These are phyloP conservation scores for Paraleonurus japonicus DNA, from an alignment of 257 asterid genomes.

Conservation along the genomic window DNA sequence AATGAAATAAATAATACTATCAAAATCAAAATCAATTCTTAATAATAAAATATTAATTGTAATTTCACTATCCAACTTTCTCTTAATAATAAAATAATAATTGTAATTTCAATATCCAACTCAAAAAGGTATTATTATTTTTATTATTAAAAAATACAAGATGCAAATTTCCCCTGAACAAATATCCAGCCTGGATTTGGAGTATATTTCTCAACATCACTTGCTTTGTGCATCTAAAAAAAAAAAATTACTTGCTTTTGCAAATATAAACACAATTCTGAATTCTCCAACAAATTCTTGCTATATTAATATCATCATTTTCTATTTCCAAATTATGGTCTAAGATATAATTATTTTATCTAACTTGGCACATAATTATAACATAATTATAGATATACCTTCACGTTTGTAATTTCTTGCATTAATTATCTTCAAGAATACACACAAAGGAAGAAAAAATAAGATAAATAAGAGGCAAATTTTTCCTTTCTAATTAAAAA, in stretches of 20 bases:
- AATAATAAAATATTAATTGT: too few relatives aligned
- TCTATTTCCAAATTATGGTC: background rate
- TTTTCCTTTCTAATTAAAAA: background rate
- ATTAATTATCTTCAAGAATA: background rate
- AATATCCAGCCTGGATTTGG: background rate
- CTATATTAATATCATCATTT: background rate
- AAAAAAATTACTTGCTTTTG: too few relatives aligned
- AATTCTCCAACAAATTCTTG: background rate
- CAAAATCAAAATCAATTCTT: too few relatives aligned
- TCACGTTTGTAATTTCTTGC: background rate
- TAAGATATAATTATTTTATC: background rate
- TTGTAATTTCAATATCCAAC: too few relatives aligned
- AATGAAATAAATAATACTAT: too few relatives aligned
- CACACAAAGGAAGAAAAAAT: background rate
- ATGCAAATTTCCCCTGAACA: too few relatives aligned
- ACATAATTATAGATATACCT: too few relatives aligned
- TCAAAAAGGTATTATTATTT: too few relatives aligned
- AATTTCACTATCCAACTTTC: too few relatives aligned
- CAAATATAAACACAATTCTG: background rate
- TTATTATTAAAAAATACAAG: too few relatives aligned
- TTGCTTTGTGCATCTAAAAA: too few relatives aligned
- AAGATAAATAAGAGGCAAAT: background rate
- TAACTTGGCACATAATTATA: background rate
- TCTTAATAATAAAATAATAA: too few relatives aligned
- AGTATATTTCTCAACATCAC: background rate